Evolutionary conservation across 1,284 basidiomycete species (phyloP).

Genomic region (Erythrobasidium hasegawianum): DNA sequence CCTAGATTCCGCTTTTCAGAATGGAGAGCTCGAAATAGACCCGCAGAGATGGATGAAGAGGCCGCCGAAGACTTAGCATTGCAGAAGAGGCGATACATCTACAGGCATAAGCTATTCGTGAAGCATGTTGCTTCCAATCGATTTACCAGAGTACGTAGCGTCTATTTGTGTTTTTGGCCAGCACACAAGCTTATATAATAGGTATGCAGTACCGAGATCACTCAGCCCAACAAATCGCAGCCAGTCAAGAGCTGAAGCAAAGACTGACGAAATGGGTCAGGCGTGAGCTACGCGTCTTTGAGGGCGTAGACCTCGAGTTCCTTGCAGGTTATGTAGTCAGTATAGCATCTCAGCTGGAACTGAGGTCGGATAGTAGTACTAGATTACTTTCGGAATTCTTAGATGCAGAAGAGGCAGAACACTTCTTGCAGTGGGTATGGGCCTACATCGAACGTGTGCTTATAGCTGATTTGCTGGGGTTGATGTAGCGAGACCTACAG

Average conservation of each 20-base stretch:
- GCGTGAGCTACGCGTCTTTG: slow-evolving; percentile 46
- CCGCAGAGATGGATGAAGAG: slow-evolving; percentile 20
- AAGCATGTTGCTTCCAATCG: slow-evolving; percentile 47
- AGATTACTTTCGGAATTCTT: slow-evolving; percentile 46
- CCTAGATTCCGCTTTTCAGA: slow-evolving; percentile 28
- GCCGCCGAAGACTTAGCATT: slow-evolving; percentile 42
- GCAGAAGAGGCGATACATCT: slow-evolving; percentile 43
- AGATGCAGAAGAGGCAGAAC: slow-evolving; percentile 40
- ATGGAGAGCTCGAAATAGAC: slow-evolving; percentile 27
- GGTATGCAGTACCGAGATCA: slow-evolving; percentile 39
- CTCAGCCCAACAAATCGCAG: slow-evolving; percentile 39
- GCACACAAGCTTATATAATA: background rate
- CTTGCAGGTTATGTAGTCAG: slow-evolving; percentile 45
- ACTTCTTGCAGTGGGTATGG: slow-evolving; percentile 39
- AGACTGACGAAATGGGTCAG: slow-evolving; percentile 44
- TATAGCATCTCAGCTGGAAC: slow-evolving; percentile 44
- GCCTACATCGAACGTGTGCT: too few relatives aligned
- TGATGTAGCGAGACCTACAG: slow-evolving; percentile 19
- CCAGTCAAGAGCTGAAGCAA: slow-evolving; percentile 37
- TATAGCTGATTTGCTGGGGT: background rate
- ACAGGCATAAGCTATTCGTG: slow-evolving; percentile 43
- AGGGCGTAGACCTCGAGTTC: slow-evolving; percentile 46
- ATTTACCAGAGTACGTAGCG: slow-evolving; percentile 38
- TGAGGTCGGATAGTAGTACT: slow-evolving; percentile 43
- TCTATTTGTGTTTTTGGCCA: background rate